Percentiles rank a stretch among this genome's conserved stretches.
Evolutionary conservation across 2,329 filamentous ascomycete species (phyloP).

Genomic region (Knufia petricola): DNA sequence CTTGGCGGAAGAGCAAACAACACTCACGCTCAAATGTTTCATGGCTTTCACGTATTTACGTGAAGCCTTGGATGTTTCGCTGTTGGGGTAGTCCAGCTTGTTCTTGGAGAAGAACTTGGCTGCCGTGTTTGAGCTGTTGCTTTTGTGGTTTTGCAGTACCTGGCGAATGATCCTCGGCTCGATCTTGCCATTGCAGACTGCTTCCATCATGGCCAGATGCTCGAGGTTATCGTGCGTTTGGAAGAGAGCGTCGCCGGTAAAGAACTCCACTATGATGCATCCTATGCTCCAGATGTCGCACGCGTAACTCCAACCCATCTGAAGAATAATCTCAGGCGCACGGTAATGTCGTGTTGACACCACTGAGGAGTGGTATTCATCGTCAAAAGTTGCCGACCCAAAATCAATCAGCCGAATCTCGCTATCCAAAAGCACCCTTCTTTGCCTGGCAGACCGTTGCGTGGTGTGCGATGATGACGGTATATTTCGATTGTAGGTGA

Average conservation of each 20-base stretch:
- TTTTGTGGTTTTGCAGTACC: slow-evolving; percentile 40
- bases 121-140: slow-evolving; percentile 43
- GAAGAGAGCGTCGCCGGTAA: slow-evolving; percentile 58
- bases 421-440: slow-evolving; percentile 54
- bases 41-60: slow-evolving; percentile 60
- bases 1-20: not conserved
- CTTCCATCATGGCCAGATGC: slow-evolving; percentile 61
- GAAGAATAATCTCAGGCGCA: slow-evolving; percentile 58
- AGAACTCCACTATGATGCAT: slow-evolving; percentile 59
- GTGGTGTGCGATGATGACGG: slow-evolving; percentile 54
- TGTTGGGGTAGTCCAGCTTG: slow-evolving; percentile 54
- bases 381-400: slow-evolving; percentile 58
- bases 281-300: slow-evolving; percentile 63
- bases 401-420: slow-evolving; percentile 61
- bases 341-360: slow-evolving; percentile 59
- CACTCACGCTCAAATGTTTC: slow-evolving; percentile 50
- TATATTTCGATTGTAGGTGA: slow-evolving; percentile 59
- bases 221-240: slow-evolving; percentile 61
- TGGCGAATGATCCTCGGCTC: slow-evolving; percentile 46
- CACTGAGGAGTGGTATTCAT: slow-evolving; percentile 59
- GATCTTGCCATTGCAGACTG: slow-evolving; percentile 48
- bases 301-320: slow-evolving; percentile 58
- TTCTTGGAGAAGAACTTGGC: slow-evolving; percentile 49
- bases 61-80: slow-evolving; percentile 53
- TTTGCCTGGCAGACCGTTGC: slow-evolving; percentile 49